A percentile compares a stretch with the other conserved stretches of the same genome.
Conservation (phyloP, 345 rosid species). For the Crucihimalaya himalaica region DNA sequence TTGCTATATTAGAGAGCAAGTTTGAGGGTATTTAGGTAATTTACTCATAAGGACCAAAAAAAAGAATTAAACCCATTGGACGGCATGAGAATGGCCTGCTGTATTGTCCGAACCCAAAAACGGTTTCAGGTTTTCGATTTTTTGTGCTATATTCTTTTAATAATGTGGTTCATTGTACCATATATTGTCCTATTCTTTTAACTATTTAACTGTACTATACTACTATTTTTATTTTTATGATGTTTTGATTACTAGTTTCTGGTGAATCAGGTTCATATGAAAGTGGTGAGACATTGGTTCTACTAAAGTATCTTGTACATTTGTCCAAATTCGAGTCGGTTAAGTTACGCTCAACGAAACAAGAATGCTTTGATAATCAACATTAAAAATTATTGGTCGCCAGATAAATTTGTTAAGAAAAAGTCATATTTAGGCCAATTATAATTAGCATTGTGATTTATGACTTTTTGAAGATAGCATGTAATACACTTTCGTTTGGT, state of each 20-base stretch:
- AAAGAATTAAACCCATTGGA: conserved; percentile 8
- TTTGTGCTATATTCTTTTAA: not conserved
- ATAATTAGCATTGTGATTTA: not conserved
- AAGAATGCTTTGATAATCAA: no score
- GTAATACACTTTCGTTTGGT: not conserved
- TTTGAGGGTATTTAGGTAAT: not conserved
- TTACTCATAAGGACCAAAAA: not conserved
- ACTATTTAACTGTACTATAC: not conserved
- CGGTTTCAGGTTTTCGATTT: conserved; percentile 34
- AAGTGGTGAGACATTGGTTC: no score
- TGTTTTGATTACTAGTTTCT: no score
- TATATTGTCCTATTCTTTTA: not conserved
- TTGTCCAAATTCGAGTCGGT: no score
- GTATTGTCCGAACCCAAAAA: conserved; percentile 37
- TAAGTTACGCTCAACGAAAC: not conserved
- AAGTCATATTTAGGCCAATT: not conserved
- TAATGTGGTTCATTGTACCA: not conserved
- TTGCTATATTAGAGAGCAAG: conserved; percentile 17
- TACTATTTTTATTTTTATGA: no score
- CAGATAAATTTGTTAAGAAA: not conserved
- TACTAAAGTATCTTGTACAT: no score
- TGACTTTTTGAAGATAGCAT: not conserved
- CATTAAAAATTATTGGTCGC: no score
- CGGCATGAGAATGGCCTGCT: conserved; percentile 32
- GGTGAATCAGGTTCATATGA: no score